Percentiles rank a stretch among this genome's conserved stretches.
phyloP scores from a whole-genome alignment of 2,329 filamentous ascomycete genomes.

The Trichoderma asperellum region DNA sequence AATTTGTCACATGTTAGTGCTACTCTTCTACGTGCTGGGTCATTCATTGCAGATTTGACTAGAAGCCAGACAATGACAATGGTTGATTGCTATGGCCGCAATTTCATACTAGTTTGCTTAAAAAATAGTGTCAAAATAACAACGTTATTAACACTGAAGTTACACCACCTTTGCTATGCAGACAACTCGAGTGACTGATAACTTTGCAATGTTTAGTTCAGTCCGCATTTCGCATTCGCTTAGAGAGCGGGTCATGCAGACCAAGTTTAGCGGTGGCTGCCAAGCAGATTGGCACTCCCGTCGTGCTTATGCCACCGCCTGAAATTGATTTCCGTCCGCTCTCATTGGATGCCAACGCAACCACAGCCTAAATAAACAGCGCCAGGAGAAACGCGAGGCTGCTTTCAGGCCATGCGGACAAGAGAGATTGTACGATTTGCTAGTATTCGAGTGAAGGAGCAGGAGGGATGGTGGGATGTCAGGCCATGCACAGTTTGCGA shows the following conservation, averaged over 20 bases:
- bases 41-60: too few relatives aligned
- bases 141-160: not conserved
- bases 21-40: not conserved
- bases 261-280: constrained; percentile 6
- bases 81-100: not conserved
- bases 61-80: not conserved
- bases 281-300: not conserved
- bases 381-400: not conserved
- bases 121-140: not conserved
- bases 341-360: constrained; percentile 4
- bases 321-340: not conserved
- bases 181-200: not conserved
- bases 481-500: not conserved
- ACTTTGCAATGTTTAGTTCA: not conserved
- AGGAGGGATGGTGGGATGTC: not conserved
- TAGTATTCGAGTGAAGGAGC: not conserved
- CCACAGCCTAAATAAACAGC: not conserved
- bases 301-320: not conserved
- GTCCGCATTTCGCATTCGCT: constrained; percentile 22
- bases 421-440: not conserved
- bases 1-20: not conserved
- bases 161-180: not conserved
- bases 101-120: not conserved
- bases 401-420: not conserved
- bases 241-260: constrained; percentile 18